Evolutionary conservation across 805 yeast species (phyloP), one percentile per base, ranked within the genome.

Genomic region (Wickerhamiella dianesei): DNA sequence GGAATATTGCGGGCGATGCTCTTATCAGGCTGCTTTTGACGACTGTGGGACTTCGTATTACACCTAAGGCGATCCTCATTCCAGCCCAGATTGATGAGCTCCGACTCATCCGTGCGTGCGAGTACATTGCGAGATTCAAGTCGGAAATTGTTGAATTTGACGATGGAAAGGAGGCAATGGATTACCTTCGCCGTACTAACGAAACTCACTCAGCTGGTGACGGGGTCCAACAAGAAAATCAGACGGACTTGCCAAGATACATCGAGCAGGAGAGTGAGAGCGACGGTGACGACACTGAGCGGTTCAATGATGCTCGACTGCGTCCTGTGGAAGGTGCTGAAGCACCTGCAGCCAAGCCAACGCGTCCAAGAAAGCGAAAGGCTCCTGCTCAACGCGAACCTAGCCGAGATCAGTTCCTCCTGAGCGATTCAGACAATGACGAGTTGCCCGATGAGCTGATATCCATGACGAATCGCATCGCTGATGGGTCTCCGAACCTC

Each of bases 11-110:
- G 19, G 67, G 66, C 17, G 75, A 78, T 46, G 71, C 77, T 2
- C 64, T 72, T 44, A 48, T 75, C 16, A 59, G 84, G 32, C 61
- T 75, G 25, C 58, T 79, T 16, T 59, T 79, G 44, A 58, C 60
- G 8, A 53, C 68, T 3, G 58, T 74, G 18, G 80, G 80, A 2
- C 5, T 73, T 70, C 1, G 64, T 53, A 21, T 59, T 59, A 4
- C 58, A 68, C 25, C 66, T 62, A 25, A 74, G 67, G 40, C 56
- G 56, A 2, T 74, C 73, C 55, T 64, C 14, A 56, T 78, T 13
- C 70, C 69, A 1, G 46, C 56, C 0, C 44, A 59, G 1, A 53
- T 70, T 1, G 53, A 66, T 0, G 50, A 60, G 4, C 63, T 62
- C 2, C 52, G 52, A 4, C 50, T 79, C 16, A 57, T 57, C 9